phyloP scores from a whole-genome alignment of 202 grass and related monocot genomes.

The Cymbopogon flexuosus region DNA sequence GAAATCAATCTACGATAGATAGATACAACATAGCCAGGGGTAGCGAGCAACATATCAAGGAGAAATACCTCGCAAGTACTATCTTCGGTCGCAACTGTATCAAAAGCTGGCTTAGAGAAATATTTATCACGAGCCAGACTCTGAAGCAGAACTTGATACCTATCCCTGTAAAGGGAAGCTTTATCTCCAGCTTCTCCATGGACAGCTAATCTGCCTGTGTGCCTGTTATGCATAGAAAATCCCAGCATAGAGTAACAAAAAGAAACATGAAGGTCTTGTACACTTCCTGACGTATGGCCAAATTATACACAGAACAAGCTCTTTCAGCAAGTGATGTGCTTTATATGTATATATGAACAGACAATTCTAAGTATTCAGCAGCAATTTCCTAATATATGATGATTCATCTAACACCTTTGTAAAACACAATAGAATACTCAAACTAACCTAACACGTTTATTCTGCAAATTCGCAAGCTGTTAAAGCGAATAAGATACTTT shows the following conservation, averaged over 20 bases:
- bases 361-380: background rate
- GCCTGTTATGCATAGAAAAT: constrained; percentile 39
- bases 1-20: constrained; percentile 6
- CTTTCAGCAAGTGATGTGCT: background rate
- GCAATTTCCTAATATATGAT: background rate
- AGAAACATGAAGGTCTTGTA: background rate
- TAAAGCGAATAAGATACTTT: background rate
- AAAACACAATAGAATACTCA: background rate
- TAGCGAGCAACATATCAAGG: background rate
- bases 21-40: background rate
- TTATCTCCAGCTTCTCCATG: constrained; percentile 85
- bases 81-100: constrained; percentile 49
- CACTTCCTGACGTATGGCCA: background rate
- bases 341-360: no score
- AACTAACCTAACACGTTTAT: background rate
- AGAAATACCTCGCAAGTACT: constrained; percentile 67
- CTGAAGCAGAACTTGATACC: constrained; percentile 73
- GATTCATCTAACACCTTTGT: background rate
- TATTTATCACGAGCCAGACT: constrained; percentile 85
- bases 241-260: background rate
- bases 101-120: constrained; percentile 86
- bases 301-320: background rate
- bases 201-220: constrained; percentile 66
- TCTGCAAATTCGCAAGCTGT: background rate
- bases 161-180: constrained; percentile 79